phyloP scores from a whole-genome alignment of 148 eudicot species.

The Rhododendron henanense region DNA sequence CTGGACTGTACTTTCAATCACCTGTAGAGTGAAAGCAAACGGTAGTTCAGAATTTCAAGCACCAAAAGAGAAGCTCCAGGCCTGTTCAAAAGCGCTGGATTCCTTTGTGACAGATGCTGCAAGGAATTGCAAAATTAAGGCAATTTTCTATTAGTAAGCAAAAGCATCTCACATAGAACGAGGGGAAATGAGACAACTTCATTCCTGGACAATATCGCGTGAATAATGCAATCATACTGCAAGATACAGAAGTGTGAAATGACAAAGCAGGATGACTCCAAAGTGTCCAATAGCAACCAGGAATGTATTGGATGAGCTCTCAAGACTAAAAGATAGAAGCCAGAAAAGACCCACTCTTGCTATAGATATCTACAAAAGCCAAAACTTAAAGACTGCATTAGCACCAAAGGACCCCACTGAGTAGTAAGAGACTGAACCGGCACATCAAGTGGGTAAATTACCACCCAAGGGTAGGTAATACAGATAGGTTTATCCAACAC shows the following conservation, averaged over 20 bases:
- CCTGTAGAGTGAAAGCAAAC: constrained; percentile 95
- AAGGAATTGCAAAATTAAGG: constrained; percentile 5
- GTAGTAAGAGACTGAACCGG: background rate
- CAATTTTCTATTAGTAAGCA: background rate
- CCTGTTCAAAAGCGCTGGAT: constrained; percentile 72
- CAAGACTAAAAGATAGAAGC: background rate
- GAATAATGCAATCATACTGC: background rate
- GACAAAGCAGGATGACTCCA: background rate
- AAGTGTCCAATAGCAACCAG: background rate
- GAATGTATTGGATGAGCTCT: background rate
- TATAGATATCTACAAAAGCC: background rate
- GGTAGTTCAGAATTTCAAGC: constrained; percentile 92
- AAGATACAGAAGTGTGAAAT: background rate
- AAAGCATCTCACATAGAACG: background rate
- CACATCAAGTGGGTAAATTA: background rate
- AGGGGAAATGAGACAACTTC: background rate
- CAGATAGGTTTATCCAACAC: background rate
- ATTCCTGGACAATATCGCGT: background rate
- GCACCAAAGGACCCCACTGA: background rate
- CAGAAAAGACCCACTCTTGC: background rate
- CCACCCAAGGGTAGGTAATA: background rate
- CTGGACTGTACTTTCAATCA: constrained; percentile 25
- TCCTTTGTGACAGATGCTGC: constrained; percentile 88
- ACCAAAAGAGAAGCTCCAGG: constrained; percentile 83
- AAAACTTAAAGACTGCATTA: background rate